These are phyloP conservation scores for Taxillus chinensis DNA, from an alignment of 164 flowering plant species.

Conservation along the genomic window DNA sequence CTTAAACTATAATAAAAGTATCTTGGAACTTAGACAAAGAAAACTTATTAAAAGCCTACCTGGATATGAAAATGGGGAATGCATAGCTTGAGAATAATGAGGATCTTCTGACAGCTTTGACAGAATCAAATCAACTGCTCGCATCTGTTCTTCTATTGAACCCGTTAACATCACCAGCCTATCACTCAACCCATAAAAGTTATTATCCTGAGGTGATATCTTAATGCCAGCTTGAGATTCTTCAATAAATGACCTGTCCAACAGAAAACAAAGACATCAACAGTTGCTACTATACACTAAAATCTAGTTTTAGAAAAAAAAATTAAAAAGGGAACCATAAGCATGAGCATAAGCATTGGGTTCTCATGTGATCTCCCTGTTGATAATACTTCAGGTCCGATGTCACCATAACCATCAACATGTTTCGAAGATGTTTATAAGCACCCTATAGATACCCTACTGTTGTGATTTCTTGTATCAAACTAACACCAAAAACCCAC, in stretches of 20 bases:
- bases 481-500: too few relatives aligned
- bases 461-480: too few relatives aligned
- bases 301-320: too few relatives aligned
- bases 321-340: too few relatives aligned
- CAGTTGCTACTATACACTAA: background rate
- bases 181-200: conserved; percentile 64
- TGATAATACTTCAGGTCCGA: too few relatives aligned
- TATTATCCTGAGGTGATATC: conserved; percentile 82
- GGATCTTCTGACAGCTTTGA: conserved; percentile 73
- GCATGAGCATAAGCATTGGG: too few relatives aligned
- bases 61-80: conserved; percentile 77
- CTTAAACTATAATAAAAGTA: too few relatives aligned
- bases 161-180: conserved; percentile 83
- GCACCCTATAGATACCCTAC: too few relatives aligned
- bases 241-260: conserved; percentile 86
- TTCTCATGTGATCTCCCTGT: too few relatives aligned
- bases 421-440: too few relatives aligned
- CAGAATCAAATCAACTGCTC: conserved; percentile 63
- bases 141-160: conserved; percentile 73
- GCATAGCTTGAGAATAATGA: conserved; percentile 63
- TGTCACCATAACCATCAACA: too few relatives aligned
- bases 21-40: too few relatives aligned
- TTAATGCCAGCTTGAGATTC: conserved; percentile 87
- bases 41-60: conserved; percentile 24
- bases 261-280: conserved; percentile 5